phyloP scores from a whole-genome alignment of 2,329 filamentous ascomycete genomes.

The Penicillium sp. region DNA sequence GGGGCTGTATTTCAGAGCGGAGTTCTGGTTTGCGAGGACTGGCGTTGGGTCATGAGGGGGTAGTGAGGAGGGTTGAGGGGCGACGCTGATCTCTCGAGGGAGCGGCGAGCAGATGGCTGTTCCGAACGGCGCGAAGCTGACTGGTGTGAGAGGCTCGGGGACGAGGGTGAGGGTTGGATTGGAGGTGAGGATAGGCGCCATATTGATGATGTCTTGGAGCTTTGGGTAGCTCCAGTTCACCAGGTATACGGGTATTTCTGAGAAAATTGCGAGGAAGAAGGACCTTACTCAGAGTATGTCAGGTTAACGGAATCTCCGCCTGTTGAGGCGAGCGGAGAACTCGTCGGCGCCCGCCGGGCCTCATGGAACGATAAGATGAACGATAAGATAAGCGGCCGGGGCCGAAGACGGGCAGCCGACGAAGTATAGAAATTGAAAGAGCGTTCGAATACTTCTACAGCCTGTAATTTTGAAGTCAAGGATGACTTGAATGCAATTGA shows the following conservation, averaged over 20 bases:
- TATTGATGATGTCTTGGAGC: slow-evolving; percentile 19
- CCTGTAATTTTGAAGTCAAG: not conserved
- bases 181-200: slow-evolving; percentile 40
- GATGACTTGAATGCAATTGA: not conserved
- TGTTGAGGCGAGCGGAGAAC: slow-evolving; percentile 5
- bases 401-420: slow-evolving; percentile 9
- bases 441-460: not conserved
- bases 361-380: slow-evolving; percentile 11
- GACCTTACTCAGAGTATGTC: not conserved
- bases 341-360: slow-evolving; percentile 20
- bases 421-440: not conserved
- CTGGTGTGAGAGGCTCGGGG: slow-evolving; percentile 68
- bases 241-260: not conserved
- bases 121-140: slow-evolving; percentile 77
- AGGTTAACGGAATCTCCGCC: slow-evolving; percentile 9
- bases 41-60: slow-evolving; percentile 52
- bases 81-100: slow-evolving; percentile 55
- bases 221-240: not conserved
- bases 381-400: slow-evolving; percentile 19
- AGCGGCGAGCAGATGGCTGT: slow-evolving; percentile 77
- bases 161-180: slow-evolving; percentile 53
- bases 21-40: slow-evolving; percentile 78
- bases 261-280: not conserved
- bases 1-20: slow-evolving; percentile 81
- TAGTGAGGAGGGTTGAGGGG: slow-evolving; percentile 52